Base-by-base conservation (phyloP, 768 basidiomycete species). In the Rhodotorula babjevae region DNA sequence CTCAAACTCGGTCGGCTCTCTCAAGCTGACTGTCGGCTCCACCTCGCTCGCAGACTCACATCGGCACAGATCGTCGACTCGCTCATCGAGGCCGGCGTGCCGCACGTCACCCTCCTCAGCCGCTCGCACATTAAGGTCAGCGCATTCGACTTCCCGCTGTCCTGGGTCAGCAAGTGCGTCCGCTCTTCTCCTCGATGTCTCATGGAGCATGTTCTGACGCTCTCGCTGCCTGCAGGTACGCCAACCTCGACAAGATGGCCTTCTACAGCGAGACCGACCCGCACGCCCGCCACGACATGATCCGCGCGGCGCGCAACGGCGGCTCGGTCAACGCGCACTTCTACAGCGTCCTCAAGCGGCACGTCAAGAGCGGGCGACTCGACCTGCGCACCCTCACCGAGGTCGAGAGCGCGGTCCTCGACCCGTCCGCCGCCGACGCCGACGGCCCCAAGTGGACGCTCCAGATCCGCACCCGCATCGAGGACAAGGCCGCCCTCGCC, bases 51-150 rank as follows among this genome's bases (percentile, higher is more conserved):
- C 61, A 75, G 74, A 3, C 63, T 79, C 29, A 79, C 79, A 0
- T 76, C 76, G 12, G 77, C 77, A 3, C 79, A 79, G 55, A 75
- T 79, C 62, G 64, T 70, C 62, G 77, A 79, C 56, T 70, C 78
- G 27, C 72, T 76, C 46, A 50, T 79, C 49, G 11, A 27, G 10
- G 58, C 64, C 9, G 78, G 78, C 16, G 73, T 71, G 9, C 47
- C 63, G 4, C 61, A 67, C 42, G 79, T 79, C 55, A 46, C 61
- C 23, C 74, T 77, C 55, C 21, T 79, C 33, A 64, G 63, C 31
- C 67, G 79, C 0, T 70, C 72, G 0, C 68, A 67, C 23, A 61
- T 76, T 65, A 79, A 76, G 52, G 63, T 63, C 23, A 68, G 65
- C 44, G 65, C 71, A 55, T 69, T 78, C 25, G 77, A 78, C 59